Evolutionary conservation across 202 grass and related monocot species (phyloP).

Genomic region (Hordeum pubiflorum): DNA sequence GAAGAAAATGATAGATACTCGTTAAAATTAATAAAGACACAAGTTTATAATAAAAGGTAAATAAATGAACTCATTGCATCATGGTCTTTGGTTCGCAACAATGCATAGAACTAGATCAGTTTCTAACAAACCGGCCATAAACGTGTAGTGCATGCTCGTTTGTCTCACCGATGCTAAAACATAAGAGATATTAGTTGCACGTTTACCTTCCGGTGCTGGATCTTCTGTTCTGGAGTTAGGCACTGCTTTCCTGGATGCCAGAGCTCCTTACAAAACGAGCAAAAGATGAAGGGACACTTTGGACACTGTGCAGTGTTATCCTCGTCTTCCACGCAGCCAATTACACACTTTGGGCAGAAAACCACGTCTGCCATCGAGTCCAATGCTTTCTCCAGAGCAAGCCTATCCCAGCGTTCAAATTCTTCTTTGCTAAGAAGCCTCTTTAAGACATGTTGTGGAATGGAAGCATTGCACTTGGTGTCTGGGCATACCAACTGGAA

Average conservation of each 20-base stretch:
- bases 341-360: neutral
- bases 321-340: neutral
- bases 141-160: neutral
- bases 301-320: neutral
- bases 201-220: neutral
- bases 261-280: neutral
- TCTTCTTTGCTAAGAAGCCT: neutral
- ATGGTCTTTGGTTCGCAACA: neutral
- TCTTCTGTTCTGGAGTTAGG: neutral
- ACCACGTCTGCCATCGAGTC: neutral
- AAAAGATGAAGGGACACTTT: neutral
- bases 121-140: too few species aligned
- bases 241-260: neutral
- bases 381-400: neutral
- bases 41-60: too few species aligned
- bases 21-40: neutral
- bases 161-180: neutral
- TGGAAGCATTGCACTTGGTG: conserved; percentile 41
- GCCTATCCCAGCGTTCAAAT: neutral
- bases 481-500: conserved; percentile 61
- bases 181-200: neutral
- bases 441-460: conserved; percentile 34
- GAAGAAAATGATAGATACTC: neutral
- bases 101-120: neutral
- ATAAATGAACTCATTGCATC: neutral